Conservation (phyloP, 2,329 filamentous ascomycete species). For the Botrytis fabae region DNA sequence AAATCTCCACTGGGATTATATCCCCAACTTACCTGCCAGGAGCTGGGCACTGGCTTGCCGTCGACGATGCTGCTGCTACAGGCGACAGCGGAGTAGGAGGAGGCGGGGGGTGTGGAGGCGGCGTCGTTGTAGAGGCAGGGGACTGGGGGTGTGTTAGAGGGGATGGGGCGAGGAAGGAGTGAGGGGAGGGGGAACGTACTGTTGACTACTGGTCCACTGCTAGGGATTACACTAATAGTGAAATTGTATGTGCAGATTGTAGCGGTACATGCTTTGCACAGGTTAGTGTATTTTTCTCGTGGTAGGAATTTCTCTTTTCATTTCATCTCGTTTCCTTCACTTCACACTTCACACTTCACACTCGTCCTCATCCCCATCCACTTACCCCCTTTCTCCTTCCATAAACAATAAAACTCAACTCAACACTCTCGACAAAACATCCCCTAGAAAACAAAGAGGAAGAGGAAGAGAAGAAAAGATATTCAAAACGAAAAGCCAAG, state of each 20-base stretch:
- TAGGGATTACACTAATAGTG: constrained; percentile 6
- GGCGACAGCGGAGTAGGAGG: neutral
- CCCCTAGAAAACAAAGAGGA: neutral
- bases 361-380: fast-evolving
- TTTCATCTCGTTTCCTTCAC: neutral
- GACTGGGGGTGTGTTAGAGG: neutral
- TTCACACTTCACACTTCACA: neutral
- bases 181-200: neutral
- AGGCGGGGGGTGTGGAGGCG: neutral
- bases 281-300: neutral
- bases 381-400: neutral
- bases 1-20: constrained; percentile 24
- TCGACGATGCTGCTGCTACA: neutral
- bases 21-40: constrained; percentile 27
- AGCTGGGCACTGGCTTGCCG: neutral
- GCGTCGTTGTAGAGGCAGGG: neutral
- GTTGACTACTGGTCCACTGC: neutral
- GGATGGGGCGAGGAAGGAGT: too few relatives aligned
- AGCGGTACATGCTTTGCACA: neutral
- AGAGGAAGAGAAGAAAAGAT: too few relatives aligned
- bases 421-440: neutral
- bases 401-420: neutral
- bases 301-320: neutral
- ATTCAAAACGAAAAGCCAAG: neutral
- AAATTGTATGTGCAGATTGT: constrained; percentile 17